Conservation (phyloP, 352 stramenopile species). For the Phytophthora agathidicida region DNA sequence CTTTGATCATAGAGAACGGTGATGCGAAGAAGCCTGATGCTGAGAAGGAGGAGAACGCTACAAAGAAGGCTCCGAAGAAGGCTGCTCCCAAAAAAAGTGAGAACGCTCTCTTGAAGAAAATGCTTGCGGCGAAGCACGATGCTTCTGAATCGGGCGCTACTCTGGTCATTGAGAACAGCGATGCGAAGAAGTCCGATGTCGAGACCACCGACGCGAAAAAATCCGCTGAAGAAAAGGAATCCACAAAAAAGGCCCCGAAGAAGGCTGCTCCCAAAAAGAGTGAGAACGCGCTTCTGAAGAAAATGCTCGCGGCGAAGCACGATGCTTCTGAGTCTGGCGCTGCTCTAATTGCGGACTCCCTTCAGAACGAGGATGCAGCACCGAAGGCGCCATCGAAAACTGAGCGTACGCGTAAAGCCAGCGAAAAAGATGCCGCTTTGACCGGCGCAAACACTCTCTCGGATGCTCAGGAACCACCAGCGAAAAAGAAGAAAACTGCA, state of each 20-base stretch:
- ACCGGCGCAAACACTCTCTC: conserved; percentile 2
- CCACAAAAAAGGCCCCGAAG: conserved; percentile 14
- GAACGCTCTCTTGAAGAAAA: conserved; percentile 39
- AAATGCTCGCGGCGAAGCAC: conserved; percentile 41
- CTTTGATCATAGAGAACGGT: too few relatives aligned
- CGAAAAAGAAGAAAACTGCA: conserved; percentile 38
- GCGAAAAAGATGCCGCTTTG: conserved; percentile 14
- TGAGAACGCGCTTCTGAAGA: conserved; percentile 34
- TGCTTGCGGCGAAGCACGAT: conserved; percentile 36
- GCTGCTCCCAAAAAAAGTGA: conserved; percentile 30
- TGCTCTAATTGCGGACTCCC: conserved; percentile 23
- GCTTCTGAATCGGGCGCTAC: conserved; percentile 25
- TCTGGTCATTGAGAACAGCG: too few relatives aligned
- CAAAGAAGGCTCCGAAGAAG: conserved; percentile 26
- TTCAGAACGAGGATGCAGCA: conserved; percentile 12
- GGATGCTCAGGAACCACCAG: conserved; percentile 17
- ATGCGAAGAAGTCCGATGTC: too few relatives aligned
- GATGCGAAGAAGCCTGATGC: conserved; percentile 9
- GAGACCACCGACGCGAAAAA: conserved; percentile 18
- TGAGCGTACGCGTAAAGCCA: conserved; percentile 29
- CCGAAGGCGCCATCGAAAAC: conserved; percentile 12
- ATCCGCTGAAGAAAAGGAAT: not conserved
- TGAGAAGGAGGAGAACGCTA: conserved; percentile 2
- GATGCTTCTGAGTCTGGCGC: conserved; percentile 26
- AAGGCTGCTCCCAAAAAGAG: conserved; percentile 35